Conservation (phyloP, 148 eudicot genomes). For the Polygonum aviculare region DNA sequence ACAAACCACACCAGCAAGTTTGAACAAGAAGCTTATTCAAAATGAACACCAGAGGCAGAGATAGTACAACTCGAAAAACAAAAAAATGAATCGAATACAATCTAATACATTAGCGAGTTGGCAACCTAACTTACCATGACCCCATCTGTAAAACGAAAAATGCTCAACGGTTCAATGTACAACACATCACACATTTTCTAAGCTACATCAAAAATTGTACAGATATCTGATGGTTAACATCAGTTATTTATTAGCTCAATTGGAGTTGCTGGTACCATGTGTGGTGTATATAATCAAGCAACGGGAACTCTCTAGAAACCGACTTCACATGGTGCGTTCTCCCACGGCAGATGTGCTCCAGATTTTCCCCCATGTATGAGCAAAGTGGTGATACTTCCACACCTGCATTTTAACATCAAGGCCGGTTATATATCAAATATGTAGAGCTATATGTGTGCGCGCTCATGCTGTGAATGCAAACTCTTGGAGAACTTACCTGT, state of each 20-base stretch:
- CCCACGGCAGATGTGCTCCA: constrained; percentile 89
- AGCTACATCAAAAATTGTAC: background rate
- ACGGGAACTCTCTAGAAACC: constrained; percentile 27
- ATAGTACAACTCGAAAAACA: background rate
- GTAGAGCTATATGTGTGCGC: background rate
- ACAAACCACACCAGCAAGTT: background rate
- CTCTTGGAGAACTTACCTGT: constrained; percentile 44
- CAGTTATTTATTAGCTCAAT: background rate
- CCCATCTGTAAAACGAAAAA: background rate
- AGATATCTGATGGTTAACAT: background rate
- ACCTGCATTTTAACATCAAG: constrained; percentile 26
- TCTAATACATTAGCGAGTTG: background rate
- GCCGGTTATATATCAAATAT: background rate
- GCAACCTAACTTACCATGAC: background rate
- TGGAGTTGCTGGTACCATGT: background rate
- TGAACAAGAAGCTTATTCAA: background rate
- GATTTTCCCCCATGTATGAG: constrained; percentile 89
- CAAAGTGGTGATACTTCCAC: constrained; percentile 94
- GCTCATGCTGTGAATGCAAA: background rate
- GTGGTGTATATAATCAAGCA: constrained; percentile 13
- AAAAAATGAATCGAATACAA: background rate
- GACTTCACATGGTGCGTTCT: constrained; percentile 98
- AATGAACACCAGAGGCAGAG: background rate
- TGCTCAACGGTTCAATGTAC: background rate
- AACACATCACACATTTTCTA: constrained; percentile 5